phyloP scores from a whole-genome alignment of 177 flowering plant genomes.

The Telopea speciosissima region DNA sequence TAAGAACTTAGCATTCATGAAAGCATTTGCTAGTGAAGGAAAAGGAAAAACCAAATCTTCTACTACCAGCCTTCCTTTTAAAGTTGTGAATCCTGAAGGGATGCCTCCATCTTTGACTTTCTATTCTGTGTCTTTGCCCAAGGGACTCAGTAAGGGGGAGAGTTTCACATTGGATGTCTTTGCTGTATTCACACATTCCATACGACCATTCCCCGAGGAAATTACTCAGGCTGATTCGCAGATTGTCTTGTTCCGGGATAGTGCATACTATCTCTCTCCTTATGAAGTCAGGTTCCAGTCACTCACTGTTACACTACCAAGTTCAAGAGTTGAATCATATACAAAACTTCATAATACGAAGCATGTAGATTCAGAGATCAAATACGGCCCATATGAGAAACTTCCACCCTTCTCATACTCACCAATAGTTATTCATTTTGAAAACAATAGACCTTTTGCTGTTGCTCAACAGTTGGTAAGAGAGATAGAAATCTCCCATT shows the following conservation, averaged over 20 bases:
- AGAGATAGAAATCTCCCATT: conserved; percentile 92
- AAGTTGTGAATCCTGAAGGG: conserved; percentile 45
- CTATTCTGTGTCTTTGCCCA: conserved; percentile 59
- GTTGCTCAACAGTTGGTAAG: conserved; percentile 75
- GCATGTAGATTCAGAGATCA: conserved; percentile 72
- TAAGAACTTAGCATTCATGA: conserved; percentile 52
- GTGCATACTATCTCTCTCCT: conserved; percentile 73
- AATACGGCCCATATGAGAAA: conserved; percentile 83
- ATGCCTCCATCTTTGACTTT: conserved; percentile 54
- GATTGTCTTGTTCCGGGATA: conserved; percentile 72
- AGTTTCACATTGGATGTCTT: conserved; percentile 54
- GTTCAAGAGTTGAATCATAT: conserved; percentile 70
- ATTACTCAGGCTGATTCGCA: conserved; percentile 81
- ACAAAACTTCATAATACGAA: conserved; percentile 69
- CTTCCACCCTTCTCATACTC: conserved; percentile 58
- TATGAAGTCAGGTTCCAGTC: conserved; percentile 67
- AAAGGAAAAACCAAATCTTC: conserved; percentile 61
- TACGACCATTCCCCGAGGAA: conserved; percentile 84
- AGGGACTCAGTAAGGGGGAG: conserved; percentile 51
- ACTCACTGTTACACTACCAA: conserved; percentile 60
- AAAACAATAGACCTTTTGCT: conserved; percentile 67
- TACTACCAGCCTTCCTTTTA: conserved; percentile 33
- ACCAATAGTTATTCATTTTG: conserved; percentile 69
- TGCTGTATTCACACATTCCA: conserved; percentile 57
- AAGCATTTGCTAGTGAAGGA: conserved; percentile 42